Evolutionary conservation across 2,329 filamentous ascomycete species (phyloP), one percentile per base, ranked within the genome.

Genomic region (Ophiognomonia clavigignenti-juglandacearum): DNA sequence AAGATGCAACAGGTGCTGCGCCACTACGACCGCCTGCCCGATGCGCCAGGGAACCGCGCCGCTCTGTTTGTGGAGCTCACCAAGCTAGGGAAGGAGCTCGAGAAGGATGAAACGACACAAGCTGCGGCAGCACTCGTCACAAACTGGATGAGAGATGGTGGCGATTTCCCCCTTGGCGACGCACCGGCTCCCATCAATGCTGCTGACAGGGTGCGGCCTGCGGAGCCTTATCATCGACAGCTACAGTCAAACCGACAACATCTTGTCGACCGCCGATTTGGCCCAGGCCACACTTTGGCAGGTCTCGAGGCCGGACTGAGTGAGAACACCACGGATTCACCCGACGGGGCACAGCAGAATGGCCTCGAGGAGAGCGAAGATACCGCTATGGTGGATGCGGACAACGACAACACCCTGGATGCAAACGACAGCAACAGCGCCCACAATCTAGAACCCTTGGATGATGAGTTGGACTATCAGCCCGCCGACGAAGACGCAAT

Each of bases 1-100:
- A 51, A 39, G 34, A 49, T 51, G 46, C 49, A 51, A 22, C 49
- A 49, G 35, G 34, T 51, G 37, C 42, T 51, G 5, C 38, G 49
- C 14, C 45, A 51, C 46, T 49, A 40, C 39, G 14, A 43, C 14
- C 45, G 22, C 7, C 27, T 51, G n/a, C 42, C 49, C 35, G 18
- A 16, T 8, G 45, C 35, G 27, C 49, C 49, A 36, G 49, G 49
- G 23, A 49, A 9, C 14, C 39, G 49, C 4, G 39, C 23, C 3
- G 9, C 23, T 10, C 42, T 51, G 27, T 49, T 51, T 37, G n/a
- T 51, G 4, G 36, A 51, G 39, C 49, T 51, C 19, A 45, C 48
- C 19, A 48, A 40, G 27, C 23, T 51, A 8, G 45, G 37, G 11
- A 42, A 26, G 13, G 49, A 51, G 23, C 42, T 51, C 11, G 43